Percentiles rank a stretch among this genome's conserved stretches.
phyloP scores from a whole-genome alignment of 352 stramenopile species.

The Globisporangium nodosum region DNA sequence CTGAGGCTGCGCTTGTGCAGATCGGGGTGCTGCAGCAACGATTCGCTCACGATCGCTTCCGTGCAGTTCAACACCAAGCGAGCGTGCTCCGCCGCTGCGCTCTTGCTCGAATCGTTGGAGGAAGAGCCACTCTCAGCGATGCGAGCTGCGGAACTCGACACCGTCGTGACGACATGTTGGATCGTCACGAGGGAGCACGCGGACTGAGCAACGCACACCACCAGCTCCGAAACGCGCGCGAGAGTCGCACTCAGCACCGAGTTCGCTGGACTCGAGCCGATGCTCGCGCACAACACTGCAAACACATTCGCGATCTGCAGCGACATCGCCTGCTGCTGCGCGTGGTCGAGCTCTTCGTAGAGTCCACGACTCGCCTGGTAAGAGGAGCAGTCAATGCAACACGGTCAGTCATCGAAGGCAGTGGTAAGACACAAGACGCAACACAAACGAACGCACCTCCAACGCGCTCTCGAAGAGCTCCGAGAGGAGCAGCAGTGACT shows the following conservation, averaged over 20 bases:
- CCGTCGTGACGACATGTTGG: slow-evolving; percentile 18
- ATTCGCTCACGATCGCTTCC: slow-evolving; percentile 29
- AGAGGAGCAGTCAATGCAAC: not conserved
- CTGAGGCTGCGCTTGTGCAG: slow-evolving; percentile 43
- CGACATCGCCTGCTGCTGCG: slow-evolving; percentile 31
- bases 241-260: slow-evolving; percentile 15
- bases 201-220: slow-evolving; percentile 24
- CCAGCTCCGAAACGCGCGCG: slow-evolving; percentile 18
- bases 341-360: slow-evolving; percentile 23
- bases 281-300: slow-evolving; percentile 20
- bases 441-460: slow-evolving; percentile 7
- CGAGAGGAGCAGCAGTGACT: slow-evolving; percentile 29
- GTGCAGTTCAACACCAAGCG: slow-evolving; percentile 21
- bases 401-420: not conserved
- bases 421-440: not conserved
- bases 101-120: not conserved
- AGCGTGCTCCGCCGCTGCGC: not conserved
- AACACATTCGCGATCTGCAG: slow-evolving; percentile 37
- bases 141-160: not conserved
- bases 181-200: slow-evolving; percentile 38
- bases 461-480: slow-evolving; percentile 33
- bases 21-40: slow-evolving; percentile 38
- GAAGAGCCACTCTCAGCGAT: not conserved
- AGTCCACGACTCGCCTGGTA: slow-evolving; percentile 17
- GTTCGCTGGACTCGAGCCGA: slow-evolving; percentile 1